Base-by-base conservation (phyloP, 805 yeast species). In the Ogataea sp. region DNA sequence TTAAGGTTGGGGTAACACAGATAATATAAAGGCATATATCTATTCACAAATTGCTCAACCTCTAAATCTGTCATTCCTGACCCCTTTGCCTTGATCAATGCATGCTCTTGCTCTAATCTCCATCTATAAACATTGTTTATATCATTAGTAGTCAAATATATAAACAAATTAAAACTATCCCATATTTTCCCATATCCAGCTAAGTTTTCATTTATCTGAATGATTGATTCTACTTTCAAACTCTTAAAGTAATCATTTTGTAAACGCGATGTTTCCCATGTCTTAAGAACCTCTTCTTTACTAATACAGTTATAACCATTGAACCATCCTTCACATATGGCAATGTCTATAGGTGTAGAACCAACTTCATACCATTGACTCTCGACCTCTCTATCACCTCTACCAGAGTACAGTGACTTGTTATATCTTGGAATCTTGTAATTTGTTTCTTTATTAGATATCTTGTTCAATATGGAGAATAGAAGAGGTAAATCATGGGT, bases 241-340 rank as follows among this genome's bases (percentile, higher is more conserved):
- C 16, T 17, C 4, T n/a, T 16, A 24, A 20, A 32, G 5, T 18
- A 20, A 6, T 17, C 33, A 20, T 18, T 36, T 41, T 40, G 33
- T 28, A 14, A 32, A 21, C 45, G 50, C 47, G 18, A 53, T 44
- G 7, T 40, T 1, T 40, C 28, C 65, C 67, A 66, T 37, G 46
- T 49, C 8, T 23, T 38, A 38, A 70, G 42, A 6, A 55, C 57
- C 1, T 45, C 45, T 4, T 55, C 55, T 21, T 57, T 9, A 8
- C 20, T 16, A 6, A 14, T 48, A 1, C 58, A 46, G 16, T 73
- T 45, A 54, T 78, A 90, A 1, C 97, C 97, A 20, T 78, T 71
- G 62, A 89, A 87, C 98, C 98, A 90, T 4, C 97, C 98, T 61
- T 90, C 98, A 31, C 93, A 67, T 2, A 90, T 58, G 3, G 90